Base-by-base conservation (phyloP, 768 basidiomycete genomes). In the Phanerochaete carnosa region DNA sequence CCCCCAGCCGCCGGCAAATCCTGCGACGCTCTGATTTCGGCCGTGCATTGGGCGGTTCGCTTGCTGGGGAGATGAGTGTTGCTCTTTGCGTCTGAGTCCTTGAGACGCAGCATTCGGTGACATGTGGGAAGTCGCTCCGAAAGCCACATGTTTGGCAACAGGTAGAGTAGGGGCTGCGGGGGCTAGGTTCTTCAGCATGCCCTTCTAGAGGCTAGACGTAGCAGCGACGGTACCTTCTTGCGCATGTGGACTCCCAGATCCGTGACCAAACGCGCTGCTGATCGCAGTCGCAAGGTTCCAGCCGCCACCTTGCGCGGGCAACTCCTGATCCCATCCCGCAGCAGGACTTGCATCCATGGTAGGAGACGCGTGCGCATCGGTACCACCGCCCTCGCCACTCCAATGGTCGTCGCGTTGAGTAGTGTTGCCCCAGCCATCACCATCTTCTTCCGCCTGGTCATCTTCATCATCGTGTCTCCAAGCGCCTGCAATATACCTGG, bases 111-210 rank as follows among this genome's bases (percentile, higher is more conserved):
- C 7, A 6, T 8, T 32, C 30, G 47, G 25, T 2, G 59, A 35
- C 7, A 33, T 26, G 12, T 25, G 45, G 52, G 53, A 35, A 15
- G 47, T 25, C 25, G 59, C 50, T 25, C 26, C 45, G 45, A 60
- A 60, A 23, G 59, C 59, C 59, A 60, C 59, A 54, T 30, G 59
- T 43, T 54, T 60, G 28, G 23, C 16, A n/a, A 37, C 37, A 53
- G 59, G 59, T 13, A 13, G 58, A 19, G 51, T 29, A 22, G 50
- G 61, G 22, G 37, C 56, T 32, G 39, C 26, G 35, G 39, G 37
- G 15, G 61, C 19, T 7, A 12, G 8, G 28, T 57, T 51, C 39
- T 61, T 49, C 55, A 61, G 23, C 32, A 35, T 57, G 47, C 37
- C 51, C 28, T 58, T 62, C 57, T 39, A 30, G 28, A 30, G 33